Evolutionary conservation across 139 green algal species (phyloP), one percentile per base, ranked within the genome.

Genomic region (Microglena sp.): DNA sequence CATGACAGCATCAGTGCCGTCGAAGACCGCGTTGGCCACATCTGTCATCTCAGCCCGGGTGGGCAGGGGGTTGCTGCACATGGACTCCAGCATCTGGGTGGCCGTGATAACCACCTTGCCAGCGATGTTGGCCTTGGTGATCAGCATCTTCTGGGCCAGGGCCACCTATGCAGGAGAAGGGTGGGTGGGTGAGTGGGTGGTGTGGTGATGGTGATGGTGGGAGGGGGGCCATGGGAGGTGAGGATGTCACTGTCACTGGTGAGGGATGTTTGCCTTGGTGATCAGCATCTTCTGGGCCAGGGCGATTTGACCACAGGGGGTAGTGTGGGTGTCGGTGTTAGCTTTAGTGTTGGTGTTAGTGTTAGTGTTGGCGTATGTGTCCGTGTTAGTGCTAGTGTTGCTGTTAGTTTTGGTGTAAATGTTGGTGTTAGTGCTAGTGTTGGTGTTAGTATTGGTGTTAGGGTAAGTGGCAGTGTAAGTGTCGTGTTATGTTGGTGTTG

Each of bases 21-120:
- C 84, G 29, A 90, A 76, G n/a, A 92, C 85, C 8, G 88, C 88
- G 61, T 95, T 95, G 35, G 88, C 88, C 2, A 95, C 88, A 32
- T 67, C 36, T 2, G 88, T 95, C 50, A 87, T 85, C 73, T 93
- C 86, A 1, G 86, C 86, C 6, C 86, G 77, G 7, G 80, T 86
- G 32, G 79, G 79, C 15, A 72, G 73, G 0, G 79, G 79, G 74
- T 84, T 86, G 33, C 22, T 67, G 57, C 78, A 76, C 76, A 86
- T 86, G 56, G 46, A 73, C 68, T 86, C 83, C 15, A 89, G 83
- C 83, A 89, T 89, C 77, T 87, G 81, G 1, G 77, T 88, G 24
- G 78, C 82, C 18, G 72, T 82, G 45, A 85, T 76, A 44, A 84
- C 62, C 36, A 87, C 86, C 74, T 89, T 90, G 57, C 84, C 84